phyloP scores from a whole-genome alignment of 2,329 filamentous ascomycete genomes.

The Neoarthrinium moseri region DNA sequence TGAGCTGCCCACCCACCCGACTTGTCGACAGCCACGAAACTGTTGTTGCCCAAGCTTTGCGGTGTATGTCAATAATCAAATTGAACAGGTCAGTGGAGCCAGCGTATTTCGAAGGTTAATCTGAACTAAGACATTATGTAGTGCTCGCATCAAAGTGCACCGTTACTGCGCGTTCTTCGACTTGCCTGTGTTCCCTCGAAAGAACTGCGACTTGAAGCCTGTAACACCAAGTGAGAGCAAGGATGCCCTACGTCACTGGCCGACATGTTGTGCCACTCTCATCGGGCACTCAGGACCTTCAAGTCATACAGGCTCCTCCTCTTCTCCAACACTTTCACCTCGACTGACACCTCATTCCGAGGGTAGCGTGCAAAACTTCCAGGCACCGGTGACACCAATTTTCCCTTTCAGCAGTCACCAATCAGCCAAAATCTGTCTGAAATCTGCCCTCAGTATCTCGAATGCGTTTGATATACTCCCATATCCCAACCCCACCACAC shows the following conservation, averaged over 20 bases:
- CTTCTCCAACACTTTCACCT: slow-evolving; percentile 26
- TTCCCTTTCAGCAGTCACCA: slow-evolving; percentile 45
- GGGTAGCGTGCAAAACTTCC: slow-evolving; percentile 9
- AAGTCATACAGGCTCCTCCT: slow-evolving; percentile 22
- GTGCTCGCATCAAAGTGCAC: slow-evolving; percentile 50
- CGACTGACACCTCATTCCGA: slow-evolving; percentile 23
- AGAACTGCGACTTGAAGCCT: slow-evolving; percentile 46
- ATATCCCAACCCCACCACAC: slow-evolving; percentile 40
- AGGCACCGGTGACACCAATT: slow-evolving; percentile 13
- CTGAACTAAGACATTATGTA: slow-evolving; percentile 17
- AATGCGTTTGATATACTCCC: slow-evolving; percentile 43
- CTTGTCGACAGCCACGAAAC: slow-evolving; percentile 37
- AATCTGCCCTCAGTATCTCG: slow-evolving; percentile 46
- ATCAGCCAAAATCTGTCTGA: slow-evolving; percentile 48
- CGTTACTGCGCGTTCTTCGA: slow-evolving; percentile 51
- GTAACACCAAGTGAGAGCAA: slow-evolving; percentile 18
- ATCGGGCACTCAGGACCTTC: slow-evolving; percentile 19
- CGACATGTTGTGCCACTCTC: slow-evolving; percentile 33
- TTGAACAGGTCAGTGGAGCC: slow-evolving; percentile 39
- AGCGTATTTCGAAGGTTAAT: no score
- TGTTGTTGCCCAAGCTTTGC: slow-evolving; percentile 40
- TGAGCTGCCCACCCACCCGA: slow-evolving; percentile 30
- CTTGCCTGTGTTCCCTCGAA: slow-evolving; percentile 45
- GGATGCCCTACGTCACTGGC: slow-evolving; percentile 27
- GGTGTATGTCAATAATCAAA: slow-evolving; percentile 48